phyloP scores from a whole-genome alignment of 805 yeast genomes.

The Wickerhamiella vanderwaltii region DNA sequence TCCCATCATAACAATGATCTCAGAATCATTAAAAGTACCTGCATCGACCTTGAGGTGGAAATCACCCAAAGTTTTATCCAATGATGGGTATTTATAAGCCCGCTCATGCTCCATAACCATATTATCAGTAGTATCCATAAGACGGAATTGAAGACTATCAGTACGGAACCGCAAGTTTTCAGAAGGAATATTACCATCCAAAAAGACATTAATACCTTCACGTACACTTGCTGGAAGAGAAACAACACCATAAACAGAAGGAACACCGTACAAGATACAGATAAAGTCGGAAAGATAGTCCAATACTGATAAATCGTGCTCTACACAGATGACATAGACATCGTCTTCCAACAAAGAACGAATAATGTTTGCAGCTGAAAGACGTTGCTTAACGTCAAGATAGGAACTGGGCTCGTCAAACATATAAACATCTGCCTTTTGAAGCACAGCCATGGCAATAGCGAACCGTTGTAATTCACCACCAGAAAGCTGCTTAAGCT shows the following conservation, averaged over 20 bases:
- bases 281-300: conserved; percentile 95
- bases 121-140: conserved; percentile 78
- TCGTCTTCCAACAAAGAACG: conserved; percentile 70
- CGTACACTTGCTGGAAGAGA: conserved; percentile 93
- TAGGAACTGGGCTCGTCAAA: conserved; percentile 98
- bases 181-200: conserved; percentile 95
- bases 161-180: conserved; percentile 96
- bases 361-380: conserved; percentile 90
- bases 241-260: conserved; percentile 98
- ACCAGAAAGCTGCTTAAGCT: conserved; percentile 82
- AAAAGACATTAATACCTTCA: conserved; percentile 97
- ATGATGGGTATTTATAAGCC: conserved; percentile 62
- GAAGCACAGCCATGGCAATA: conserved; percentile 93
- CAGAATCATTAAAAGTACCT: conserved; percentile 93
- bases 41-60: conserved; percentile 69
- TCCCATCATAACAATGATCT: conserved; percentile 98
- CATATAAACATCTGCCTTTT: conserved; percentile 92
- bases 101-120: conserved; percentile 66
- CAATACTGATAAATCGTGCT: conserved; percentile 95
- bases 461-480: conserved; percentile 99
- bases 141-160: conserved; percentile 86
- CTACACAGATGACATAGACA: conserved; percentile 84
- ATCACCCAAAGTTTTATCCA: conserved; percentile 92
- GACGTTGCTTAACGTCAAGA: conserved; percentile 96
- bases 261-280: conserved; percentile 94